Conservation (phyloP, 1,284 basidiomycete genomes). For the Athelia psychrophila region DNA sequence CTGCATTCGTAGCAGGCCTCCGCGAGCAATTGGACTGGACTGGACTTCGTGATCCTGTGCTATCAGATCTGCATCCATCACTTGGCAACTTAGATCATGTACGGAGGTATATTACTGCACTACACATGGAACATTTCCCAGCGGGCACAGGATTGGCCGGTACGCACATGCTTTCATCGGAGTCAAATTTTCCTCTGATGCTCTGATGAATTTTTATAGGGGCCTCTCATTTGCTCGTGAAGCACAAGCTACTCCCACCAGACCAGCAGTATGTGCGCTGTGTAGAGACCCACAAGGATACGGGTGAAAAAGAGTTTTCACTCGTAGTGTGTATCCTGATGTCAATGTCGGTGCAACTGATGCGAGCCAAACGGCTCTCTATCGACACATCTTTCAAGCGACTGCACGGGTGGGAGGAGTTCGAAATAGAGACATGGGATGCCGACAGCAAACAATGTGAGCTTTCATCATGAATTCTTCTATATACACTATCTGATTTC, state of each 20-base stretch:
- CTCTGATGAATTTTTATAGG: background rate
- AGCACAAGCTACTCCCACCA: background rate
- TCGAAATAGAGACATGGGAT: no score
- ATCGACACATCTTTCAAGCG: no score
- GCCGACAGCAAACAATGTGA: constrained; percentile 18
- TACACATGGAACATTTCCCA: constrained; percentile 13
- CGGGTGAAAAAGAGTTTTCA: background rate
- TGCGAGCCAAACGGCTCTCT: no score
- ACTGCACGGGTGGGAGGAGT: no score
- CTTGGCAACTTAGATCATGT: constrained; percentile 22
- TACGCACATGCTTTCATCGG: constrained; percentile 2
- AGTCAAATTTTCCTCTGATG: background rate
- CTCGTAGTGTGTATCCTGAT: no score
- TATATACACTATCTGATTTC: background rate
- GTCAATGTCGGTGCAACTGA: no score
- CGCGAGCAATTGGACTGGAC: constrained; percentile 13
- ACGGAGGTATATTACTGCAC: constrained; percentile 12
- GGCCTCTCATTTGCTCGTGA: background rate
- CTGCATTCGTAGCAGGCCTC: constrained; percentile 17
- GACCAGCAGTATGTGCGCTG: constrained; percentile 9
- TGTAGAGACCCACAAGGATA: constrained; percentile 5
- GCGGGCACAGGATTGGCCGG: constrained; percentile 21
- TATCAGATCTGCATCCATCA: constrained; percentile 23
- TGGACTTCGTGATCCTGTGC: background rate
- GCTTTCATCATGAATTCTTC: no score